Evolutionary conservation across 495 filamentous ascomycete genomes (phyloP).

Genomic region (Podospora conica): DNA sequence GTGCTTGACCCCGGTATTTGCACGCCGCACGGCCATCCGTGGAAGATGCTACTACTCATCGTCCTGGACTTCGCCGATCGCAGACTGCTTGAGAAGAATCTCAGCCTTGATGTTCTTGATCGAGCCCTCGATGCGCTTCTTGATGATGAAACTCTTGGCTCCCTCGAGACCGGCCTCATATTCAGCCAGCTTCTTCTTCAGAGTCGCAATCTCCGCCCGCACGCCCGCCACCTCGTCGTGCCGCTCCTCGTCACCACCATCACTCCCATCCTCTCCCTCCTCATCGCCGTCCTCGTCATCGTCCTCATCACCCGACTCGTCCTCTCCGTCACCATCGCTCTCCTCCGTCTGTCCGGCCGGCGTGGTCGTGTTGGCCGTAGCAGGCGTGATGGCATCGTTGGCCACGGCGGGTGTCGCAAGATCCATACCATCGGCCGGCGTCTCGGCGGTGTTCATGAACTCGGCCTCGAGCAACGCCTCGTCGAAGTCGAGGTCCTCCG

Average conservation of each 20-base stretch:
- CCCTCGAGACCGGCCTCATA: slow-evolving; percentile 32
- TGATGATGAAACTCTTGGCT: slow-evolving; percentile 43
- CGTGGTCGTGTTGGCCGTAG: slow-evolving; percentile 28
- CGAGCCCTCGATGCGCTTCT: slow-evolving; percentile 46
- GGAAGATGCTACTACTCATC: slow-evolving; percentile 31
- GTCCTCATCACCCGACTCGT: slow-evolving; percentile 38
- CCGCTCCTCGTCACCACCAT: slow-evolving; percentile 41
- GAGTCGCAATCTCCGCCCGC: slow-evolving; percentile 50
- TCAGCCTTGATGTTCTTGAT: slow-evolving; percentile 50
- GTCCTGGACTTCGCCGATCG: slow-evolving; percentile 35
- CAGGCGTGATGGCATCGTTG: slow-evolving; percentile 35
- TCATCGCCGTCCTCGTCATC: slow-evolving; percentile 44
- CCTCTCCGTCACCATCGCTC: slow-evolving; percentile 44
- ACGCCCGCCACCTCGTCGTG: slow-evolving; percentile 42
- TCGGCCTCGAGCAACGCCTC: slow-evolving; percentile 38
- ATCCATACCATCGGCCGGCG: slow-evolving; percentile 24
- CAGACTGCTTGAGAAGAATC: slow-evolving; percentile 52
- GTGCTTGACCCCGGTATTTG: no score
- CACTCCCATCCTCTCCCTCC: slow-evolving; percentile 41
- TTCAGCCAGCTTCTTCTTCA: slow-evolving; percentile 40
- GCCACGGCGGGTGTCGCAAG: slow-evolving; percentile 30
- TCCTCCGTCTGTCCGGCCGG: slow-evolving; percentile 26
- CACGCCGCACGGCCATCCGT: neutral
- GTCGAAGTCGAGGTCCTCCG: slow-evolving; percentile 17
- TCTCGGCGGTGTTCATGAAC: slow-evolving; percentile 26